Evolutionary conservation across 306 rosid species (phyloP).

Genomic region (Citrullus colocynthis): DNA sequence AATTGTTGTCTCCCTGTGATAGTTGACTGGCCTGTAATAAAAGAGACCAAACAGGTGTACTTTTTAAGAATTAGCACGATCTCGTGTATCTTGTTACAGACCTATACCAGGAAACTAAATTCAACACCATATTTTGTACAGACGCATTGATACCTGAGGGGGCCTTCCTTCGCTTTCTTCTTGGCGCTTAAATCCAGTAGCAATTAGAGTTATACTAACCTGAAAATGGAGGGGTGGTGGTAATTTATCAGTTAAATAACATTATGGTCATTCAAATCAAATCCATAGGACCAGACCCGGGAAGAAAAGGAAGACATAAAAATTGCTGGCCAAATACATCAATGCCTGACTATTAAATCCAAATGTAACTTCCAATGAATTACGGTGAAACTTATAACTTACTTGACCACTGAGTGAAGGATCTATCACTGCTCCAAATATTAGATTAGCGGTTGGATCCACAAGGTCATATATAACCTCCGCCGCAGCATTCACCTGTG

Average conservation of each 20-base stretch:
- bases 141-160: slow-evolving; percentile 35
- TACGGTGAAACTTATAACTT: slow-evolving; percentile 18
- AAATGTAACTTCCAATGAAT: not conserved
- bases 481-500: slow-evolving; percentile 97
- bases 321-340: not conserved
- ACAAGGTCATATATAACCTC: slow-evolving; percentile 99
- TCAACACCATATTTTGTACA: not conserved
- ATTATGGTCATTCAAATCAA: not conserved
- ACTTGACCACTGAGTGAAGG: slow-evolving; percentile 97
- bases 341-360: not conserved
- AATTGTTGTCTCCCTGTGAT: slow-evolving; percentile 38
- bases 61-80: no score
- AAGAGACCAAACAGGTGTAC: not conserved
- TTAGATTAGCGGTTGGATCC: slow-evolving; percentile 91
- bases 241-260: not conserved
- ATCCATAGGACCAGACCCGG: not conserved
- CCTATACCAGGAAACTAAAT: not conserved
- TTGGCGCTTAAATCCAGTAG: slow-evolving; percentile 98
- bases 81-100: not conserved
- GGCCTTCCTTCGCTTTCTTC: slow-evolving; percentile 83
- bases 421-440: slow-evolving; percentile 98
- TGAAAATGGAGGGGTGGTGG: slow-evolving; percentile 11
- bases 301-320: not conserved
- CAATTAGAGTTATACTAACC: slow-evolving; percentile 95
- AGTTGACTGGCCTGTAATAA: slow-evolving; percentile 48